These are phyloP conservation scores for Saccharomyces hybrid DNA, from an alignment of 1,139 yeast genomes.

Conservation along the genomic window DNA sequence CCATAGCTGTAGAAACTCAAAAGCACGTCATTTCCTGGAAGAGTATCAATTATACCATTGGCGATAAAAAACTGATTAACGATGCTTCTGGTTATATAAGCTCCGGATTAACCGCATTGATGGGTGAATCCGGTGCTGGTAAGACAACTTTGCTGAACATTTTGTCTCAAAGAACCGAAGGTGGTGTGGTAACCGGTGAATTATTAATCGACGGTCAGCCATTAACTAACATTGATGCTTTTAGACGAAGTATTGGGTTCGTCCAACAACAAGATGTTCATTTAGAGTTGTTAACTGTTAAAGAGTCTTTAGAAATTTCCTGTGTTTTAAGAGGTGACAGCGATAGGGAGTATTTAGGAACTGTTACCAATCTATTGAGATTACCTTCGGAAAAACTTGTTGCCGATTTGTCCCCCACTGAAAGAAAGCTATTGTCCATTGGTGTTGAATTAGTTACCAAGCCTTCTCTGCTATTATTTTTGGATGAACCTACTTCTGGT, in stretches of 20 bases:
- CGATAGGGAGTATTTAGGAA: slow-evolving; percentile 42
- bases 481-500: slow-evolving; percentile 46
- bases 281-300: slow-evolving; percentile 42
- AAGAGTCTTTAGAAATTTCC: slow-evolving; percentile 46
- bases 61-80: slow-evolving; percentile 37
- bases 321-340: slow-evolving; percentile 44
- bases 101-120: slow-evolving; percentile 47
- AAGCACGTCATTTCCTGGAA: slow-evolving; percentile 41
- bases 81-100: slow-evolving; percentile 45
- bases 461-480: slow-evolving; percentile 39
- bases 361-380: slow-evolving; percentile 39
- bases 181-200: slow-evolving; percentile 49
- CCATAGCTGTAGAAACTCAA: slow-evolving; percentile 37
- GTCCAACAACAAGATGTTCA: slow-evolving; percentile 56
- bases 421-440: slow-evolving; percentile 42
- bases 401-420: slow-evolving; percentile 40
- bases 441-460: slow-evolving; percentile 45
- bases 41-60: slow-evolving; percentile 38
- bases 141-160: slow-evolving; percentile 50
- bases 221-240: slow-evolving; percentile 36
- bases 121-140: slow-evolving; percentile 63
- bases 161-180: slow-evolving; percentile 42
- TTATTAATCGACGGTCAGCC: slow-evolving; percentile 47
- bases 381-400: slow-evolving; percentile 33
- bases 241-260: slow-evolving; percentile 49